phyloP scores from a whole-genome alignment of 495 filamentous ascomycete genomes.

The Aspergillus funiculosus region DNA sequence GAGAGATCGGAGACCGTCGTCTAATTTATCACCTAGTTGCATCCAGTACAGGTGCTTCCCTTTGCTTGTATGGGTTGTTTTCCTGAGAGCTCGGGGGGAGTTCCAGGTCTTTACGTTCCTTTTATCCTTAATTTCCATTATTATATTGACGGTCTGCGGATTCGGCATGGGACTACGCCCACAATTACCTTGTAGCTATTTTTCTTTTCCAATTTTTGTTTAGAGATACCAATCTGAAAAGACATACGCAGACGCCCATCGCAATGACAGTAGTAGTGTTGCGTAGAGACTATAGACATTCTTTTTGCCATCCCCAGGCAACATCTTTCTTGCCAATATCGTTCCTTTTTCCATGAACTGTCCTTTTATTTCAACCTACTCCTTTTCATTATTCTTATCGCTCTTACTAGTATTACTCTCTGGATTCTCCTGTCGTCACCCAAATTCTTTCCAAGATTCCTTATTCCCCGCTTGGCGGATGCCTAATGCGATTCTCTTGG shows the following conservation, averaged over 20 bases:
- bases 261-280: no score
- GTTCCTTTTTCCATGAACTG: background rate
- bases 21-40: conserved; percentile 33
- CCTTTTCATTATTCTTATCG: background rate
- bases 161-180: conserved; percentile 7
- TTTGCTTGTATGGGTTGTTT: background rate
- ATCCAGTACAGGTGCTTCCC: conserved; percentile 17
- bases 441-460: no score
- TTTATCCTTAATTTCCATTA: conserved; percentile 15
- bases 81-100: no score
- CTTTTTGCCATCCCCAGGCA: conserved; percentile 20
- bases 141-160: conserved; percentile 6
- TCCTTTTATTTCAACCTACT: background rate
- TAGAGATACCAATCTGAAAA: conserved; percentile 35
- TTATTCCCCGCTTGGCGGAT: conserved; percentile 13
- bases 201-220: conserved; percentile 13
- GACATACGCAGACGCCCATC: conserved; percentile 15
- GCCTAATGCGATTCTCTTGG: conserved; percentile 10
- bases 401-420: conserved; percentile 1
- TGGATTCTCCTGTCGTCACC: no score
- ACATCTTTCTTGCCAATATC: conserved; percentile 9
- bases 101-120: conserved; percentile 17
- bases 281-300: no score
- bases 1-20: conserved; percentile 81
- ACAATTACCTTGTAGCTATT: conserved; percentile 13